These are phyloP conservation scores for Blastobotrys aristatus DNA, from an alignment of 1,139 yeast species.

Conservation along the genomic window DNA sequence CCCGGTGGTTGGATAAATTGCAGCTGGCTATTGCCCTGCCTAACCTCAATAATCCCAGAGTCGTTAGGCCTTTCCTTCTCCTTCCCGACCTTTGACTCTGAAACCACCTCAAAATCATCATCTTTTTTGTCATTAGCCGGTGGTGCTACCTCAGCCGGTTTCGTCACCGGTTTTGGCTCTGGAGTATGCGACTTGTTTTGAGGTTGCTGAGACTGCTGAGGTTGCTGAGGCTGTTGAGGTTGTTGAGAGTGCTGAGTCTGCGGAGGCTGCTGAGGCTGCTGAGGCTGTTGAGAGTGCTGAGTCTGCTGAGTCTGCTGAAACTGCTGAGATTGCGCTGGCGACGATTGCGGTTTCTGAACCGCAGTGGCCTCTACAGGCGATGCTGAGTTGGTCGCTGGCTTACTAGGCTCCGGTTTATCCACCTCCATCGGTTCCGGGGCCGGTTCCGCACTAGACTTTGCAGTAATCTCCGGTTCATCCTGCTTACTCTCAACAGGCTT, in stretches of 20 bases:
- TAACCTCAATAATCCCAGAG: neutral
- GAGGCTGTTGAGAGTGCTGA: neutral
- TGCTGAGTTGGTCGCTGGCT: neutral
- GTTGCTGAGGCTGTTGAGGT: neutral
- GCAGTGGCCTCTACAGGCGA: too few species aligned
- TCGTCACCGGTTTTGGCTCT: neutral
- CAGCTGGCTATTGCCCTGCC: neutral
- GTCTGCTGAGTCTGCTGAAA: neutral
- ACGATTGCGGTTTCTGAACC: neutral
- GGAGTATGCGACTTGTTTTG: neutral
- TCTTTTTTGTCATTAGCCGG: neutral
- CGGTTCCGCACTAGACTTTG: too few species aligned
- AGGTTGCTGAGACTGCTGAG: neutral
- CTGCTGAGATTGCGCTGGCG: neutral
- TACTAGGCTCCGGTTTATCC: neutral
- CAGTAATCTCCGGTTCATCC: neutral
- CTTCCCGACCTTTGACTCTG: neutral
- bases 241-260: neutral
- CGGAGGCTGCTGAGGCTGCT: neutral
- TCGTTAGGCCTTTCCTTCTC: neutral
- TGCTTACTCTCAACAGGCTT: neutral
- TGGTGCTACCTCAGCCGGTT: too few species aligned
- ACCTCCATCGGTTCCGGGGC: neutral
- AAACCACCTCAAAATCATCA: conserved; percentile 6
- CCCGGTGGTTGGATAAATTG: neutral